These are phyloP conservation scores for Trichoderma pleuroti DNA, from an alignment of 2,329 filamentous ascomycete genomes.

Conservation along the genomic window DNA sequence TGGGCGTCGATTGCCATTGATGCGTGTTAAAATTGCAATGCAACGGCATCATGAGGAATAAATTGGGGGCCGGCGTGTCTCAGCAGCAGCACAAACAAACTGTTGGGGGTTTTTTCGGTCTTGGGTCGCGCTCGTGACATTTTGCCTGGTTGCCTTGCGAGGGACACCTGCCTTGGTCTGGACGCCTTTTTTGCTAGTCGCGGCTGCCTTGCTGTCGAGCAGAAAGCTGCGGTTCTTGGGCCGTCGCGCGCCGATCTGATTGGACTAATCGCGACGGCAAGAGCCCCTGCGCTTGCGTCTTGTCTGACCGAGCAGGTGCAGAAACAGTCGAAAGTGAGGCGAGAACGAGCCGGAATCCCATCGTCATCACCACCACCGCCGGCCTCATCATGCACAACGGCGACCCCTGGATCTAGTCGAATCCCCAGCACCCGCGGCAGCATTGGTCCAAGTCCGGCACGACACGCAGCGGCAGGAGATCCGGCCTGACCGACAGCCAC, in stretches of 20 bases:
- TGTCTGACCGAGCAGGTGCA: constrained; percentile 15
- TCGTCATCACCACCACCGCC: background rate
- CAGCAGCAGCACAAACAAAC: background rate
- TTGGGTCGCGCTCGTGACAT: constrained; percentile 6
- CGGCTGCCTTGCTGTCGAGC: constrained; percentile 3
- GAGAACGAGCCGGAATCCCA: constrained; percentile 3
- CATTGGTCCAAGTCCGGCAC: background rate
- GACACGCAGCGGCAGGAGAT: background rate
- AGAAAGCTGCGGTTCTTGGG: background rate
- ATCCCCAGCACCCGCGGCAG: background rate
- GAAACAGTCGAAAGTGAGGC: background rate
- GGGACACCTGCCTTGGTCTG: background rate
- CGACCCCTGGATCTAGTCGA: background rate
- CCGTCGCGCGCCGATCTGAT: constrained; percentile 5
- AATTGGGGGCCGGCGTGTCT: background rate
- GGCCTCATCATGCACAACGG: background rate
- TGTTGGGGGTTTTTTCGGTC: constrained; percentile 15
- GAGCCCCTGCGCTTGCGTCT: background rate
- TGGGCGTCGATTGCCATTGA: background rate
- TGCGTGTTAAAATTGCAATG: background rate
- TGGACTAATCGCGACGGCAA: background rate
- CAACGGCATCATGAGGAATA: background rate
- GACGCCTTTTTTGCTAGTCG: background rate
- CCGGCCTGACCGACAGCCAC: background rate
- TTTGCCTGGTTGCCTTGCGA: constrained; percentile 2